Percentiles rank a stretch among this genome's conserved stretches.
phyloP scores from a whole-genome alignment of 192 early-diverging fungal species.

The Podila horticola region DNA sequence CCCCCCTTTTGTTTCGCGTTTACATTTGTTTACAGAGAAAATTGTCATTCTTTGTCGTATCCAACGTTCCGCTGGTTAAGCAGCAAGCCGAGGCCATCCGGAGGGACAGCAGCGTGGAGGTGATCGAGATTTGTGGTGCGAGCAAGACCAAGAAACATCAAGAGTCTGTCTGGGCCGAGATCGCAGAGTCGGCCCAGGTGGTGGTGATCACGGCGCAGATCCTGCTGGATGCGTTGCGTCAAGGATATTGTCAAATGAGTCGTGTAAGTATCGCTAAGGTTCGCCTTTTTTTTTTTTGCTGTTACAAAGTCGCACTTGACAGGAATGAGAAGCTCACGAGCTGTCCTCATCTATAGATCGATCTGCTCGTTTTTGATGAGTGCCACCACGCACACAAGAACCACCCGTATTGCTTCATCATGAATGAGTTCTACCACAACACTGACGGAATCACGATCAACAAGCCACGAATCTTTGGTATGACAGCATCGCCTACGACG shows the following conservation, averaged over 20 bases:
- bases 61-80: constrained; percentile 85
- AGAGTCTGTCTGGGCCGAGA: constrained; percentile 64
- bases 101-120: constrained; percentile 70
- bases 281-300: too few species aligned
- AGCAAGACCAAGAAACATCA: constrained; percentile 70
- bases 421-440: constrained; percentile 82
- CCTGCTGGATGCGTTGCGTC: constrained; percentile 77
- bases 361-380: constrained; percentile 92
- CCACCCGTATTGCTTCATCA: constrained; percentile 82
- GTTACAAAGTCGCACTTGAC: too few species aligned
- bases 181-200: constrained; percentile 70
- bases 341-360: constrained; percentile 57
- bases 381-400: constrained; percentile 85
- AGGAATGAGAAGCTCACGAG: too few species aligned
- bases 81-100: constrained; percentile 84
- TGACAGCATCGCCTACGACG: constrained; percentile 90
- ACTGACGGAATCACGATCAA: not conserved
- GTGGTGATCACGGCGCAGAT: constrained; percentile 91
- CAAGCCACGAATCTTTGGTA: constrained; percentile 87
- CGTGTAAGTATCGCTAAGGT: too few species aligned
- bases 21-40: constrained; percentile 42
- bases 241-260: constrained; percentile 7
- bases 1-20: too few species aligned
- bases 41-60: constrained; percentile 80
- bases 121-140: constrained; percentile 75